phyloP scores from a whole-genome alignment of 805 yeast species.

The Suhomyces kilbournensis region DNA sequence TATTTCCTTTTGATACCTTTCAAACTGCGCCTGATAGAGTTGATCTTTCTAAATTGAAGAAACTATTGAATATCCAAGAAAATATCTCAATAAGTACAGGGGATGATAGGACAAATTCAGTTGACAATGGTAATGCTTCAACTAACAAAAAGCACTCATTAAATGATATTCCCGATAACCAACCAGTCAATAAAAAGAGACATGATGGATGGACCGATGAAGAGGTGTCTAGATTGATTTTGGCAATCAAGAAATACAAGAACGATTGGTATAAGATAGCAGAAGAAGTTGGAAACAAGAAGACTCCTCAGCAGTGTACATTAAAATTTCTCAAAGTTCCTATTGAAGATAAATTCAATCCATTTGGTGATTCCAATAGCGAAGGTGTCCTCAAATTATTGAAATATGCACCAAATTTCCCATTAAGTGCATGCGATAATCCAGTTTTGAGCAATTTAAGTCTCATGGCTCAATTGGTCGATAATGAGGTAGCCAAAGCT shows the following conservation, averaged over 20 bases:
- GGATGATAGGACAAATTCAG: neutral
- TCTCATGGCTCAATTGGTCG: slow-evolving; percentile 80
- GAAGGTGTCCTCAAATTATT: slow-evolving; percentile 64
- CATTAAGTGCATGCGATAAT: slow-evolving; percentile 82
- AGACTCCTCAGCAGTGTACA: slow-evolving; percentile 76
- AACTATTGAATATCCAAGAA: slow-evolving; percentile 18
- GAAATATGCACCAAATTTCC: slow-evolving; percentile 78
- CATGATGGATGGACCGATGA: slow-evolving; percentile 61
- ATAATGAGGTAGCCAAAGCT: slow-evolving; percentile 79
- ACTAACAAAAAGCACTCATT: slow-evolving; percentile 1
- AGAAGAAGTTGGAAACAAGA: slow-evolving; percentile 56
- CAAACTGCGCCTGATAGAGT: slow-evolving; percentile 57
- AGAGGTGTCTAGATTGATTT: slow-evolving; percentile 58
- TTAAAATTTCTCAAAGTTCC: slow-evolving; percentile 76
- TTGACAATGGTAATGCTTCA: slow-evolving; percentile 1
- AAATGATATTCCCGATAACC: neutral
- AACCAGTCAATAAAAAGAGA: slow-evolving; percentile 24
- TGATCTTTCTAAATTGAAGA: slow-evolving; percentile 37
- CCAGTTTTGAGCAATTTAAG: slow-evolving; percentile 93
- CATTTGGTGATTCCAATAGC: slow-evolving; percentile 39
- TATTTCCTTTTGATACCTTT: slow-evolving; percentile 86
- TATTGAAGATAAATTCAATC: slow-evolving; percentile 65
- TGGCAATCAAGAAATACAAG: slow-evolving; percentile 58
- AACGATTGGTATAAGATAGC: slow-evolving; percentile 82
- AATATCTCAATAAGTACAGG: slow-evolving; percentile 3